Percentiles rank a stretch among this genome's conserved stretches.
Evolutionary conservation across 208 protist species (phyloP).

Genomic region (Acanthamoeba healyi): DNA sequence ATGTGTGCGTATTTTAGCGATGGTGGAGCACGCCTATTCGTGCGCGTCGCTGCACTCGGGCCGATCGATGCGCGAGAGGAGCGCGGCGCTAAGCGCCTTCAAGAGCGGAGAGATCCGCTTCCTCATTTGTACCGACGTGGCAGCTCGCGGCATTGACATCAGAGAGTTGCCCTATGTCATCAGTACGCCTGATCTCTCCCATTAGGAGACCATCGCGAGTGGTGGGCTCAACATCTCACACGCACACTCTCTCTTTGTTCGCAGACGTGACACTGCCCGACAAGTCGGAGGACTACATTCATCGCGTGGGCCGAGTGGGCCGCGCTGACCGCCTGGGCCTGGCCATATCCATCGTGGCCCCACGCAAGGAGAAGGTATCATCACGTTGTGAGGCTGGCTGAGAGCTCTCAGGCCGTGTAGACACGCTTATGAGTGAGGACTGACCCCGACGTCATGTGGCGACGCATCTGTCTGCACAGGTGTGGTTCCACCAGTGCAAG

Average conservation of each 20-base stretch:
- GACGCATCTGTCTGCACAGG: slow-evolving; percentile 78
- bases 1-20: neutral
- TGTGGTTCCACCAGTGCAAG: slow-evolving; percentile 88
- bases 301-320: slow-evolving; percentile 89
- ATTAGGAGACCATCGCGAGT: no score
- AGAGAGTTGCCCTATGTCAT: slow-evolving; percentile 89
- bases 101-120: slow-evolving; percentile 89
- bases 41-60: slow-evolving; percentile 81
- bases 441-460: no score
- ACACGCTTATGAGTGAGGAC: no score
- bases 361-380: slow-evolving; percentile 82
- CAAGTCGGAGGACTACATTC: slow-evolving; percentile 89
- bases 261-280: slow-evolving; percentile 89
- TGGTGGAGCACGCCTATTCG: slow-evolving; percentile 79
- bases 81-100: slow-evolving; percentile 76
- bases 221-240: no score
- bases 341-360: slow-evolving; percentile 85
- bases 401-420: no score
- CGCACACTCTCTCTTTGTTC: neutral
- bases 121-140: slow-evolving; percentile 91
- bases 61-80: slow-evolving; percentile 27
- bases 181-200: slow-evolving; percentile 67
- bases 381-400: neutral
- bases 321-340: slow-evolving; percentile 86
- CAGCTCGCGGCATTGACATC: slow-evolving; percentile 90